These are phyloP conservation scores for Diaporthe citrichinensis DNA, from an alignment of 2,329 filamentous ascomycete genomes.

Conservation along the genomic window DNA sequence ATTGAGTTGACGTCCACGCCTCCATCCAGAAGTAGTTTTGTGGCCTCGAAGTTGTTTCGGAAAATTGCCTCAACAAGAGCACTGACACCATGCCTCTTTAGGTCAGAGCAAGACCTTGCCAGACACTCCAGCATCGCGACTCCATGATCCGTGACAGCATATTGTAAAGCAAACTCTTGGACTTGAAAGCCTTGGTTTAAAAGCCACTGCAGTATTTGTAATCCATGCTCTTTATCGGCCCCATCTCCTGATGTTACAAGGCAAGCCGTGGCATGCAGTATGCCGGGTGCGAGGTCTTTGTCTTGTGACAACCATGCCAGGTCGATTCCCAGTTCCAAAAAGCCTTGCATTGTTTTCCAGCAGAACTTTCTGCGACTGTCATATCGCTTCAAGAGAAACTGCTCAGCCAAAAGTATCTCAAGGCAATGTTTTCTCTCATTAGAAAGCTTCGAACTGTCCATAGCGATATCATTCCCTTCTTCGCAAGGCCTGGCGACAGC, in stretches of 20 bases:
- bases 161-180: not conserved
- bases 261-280: not conserved
- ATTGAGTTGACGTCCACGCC: too few species aligned
- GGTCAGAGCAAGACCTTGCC: too few species aligned
- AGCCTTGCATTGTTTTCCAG: not conserved
- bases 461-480: too few species aligned
- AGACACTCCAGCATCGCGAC: not conserved
- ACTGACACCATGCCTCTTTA: too few species aligned
- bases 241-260: not conserved
- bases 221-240: not conserved
- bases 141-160: not conserved
- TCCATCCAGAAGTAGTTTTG: too few species aligned
- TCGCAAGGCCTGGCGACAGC: too few species aligned
- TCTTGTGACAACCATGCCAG: not conserved
- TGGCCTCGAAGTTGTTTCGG: too few species aligned
- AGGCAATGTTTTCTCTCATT: too few species aligned
- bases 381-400: not conserved
- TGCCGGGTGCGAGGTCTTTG: too few species aligned
- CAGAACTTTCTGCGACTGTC: rapidly evolving
- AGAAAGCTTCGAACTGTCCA: too few species aligned
- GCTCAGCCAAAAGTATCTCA: not conserved
- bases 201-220: not conserved
- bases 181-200: not conserved
- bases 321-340: not conserved
- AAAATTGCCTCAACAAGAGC: too few species aligned